These are phyloP conservation scores for Galeopsis tetrahit DNA, from an alignment of 257 asterid genomes.

Conservation along the genomic window DNA sequence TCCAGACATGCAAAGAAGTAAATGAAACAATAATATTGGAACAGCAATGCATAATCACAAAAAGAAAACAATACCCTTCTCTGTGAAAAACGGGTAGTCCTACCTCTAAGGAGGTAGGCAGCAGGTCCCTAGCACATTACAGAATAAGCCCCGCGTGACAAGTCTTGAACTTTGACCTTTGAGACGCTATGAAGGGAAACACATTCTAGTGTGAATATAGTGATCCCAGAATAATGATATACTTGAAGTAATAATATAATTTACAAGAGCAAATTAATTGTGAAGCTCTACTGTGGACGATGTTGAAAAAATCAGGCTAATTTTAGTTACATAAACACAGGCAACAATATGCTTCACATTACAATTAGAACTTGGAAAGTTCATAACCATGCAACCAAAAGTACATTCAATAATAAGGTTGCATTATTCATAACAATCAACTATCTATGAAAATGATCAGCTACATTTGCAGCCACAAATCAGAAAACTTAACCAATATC, in stretches of 20 bases:
- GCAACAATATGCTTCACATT: constrained; percentile 19
- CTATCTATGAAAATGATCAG: not conserved
- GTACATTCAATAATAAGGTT: constrained; percentile 1
- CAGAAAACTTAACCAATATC: constrained; percentile 16
- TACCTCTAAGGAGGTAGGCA: constrained; percentile 82
- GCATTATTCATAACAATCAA: constrained; percentile 15
- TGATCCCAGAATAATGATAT: constrained; percentile 33
- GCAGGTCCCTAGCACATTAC: constrained; percentile 76
- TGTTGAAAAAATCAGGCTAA: constrained; percentile 9
- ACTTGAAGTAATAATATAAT: constrained; percentile 17
- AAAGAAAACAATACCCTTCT: constrained; percentile 38
- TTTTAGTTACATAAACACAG: not conserved
- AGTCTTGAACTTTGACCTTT: constrained; percentile 66
- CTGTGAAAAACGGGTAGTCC: constrained; percentile 47
- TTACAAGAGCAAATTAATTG: not conserved
- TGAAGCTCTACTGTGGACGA: constrained; percentile 10
- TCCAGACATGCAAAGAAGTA: constrained; percentile 29
- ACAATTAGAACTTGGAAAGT: constrained; percentile 7
- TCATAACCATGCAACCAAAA: constrained; percentile 1
- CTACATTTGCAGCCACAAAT: not conserved
- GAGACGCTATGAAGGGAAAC: constrained; percentile 70
- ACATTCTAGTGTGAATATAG: constrained; percentile 48
- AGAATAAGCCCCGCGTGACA: constrained; percentile 57
- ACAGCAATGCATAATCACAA: constrained; percentile 35
- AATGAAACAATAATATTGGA: constrained; percentile 30